phyloP scores from a whole-genome alignment of 2,329 filamentous ascomycete genomes.

The Coniochaeta prunicola region DNA sequence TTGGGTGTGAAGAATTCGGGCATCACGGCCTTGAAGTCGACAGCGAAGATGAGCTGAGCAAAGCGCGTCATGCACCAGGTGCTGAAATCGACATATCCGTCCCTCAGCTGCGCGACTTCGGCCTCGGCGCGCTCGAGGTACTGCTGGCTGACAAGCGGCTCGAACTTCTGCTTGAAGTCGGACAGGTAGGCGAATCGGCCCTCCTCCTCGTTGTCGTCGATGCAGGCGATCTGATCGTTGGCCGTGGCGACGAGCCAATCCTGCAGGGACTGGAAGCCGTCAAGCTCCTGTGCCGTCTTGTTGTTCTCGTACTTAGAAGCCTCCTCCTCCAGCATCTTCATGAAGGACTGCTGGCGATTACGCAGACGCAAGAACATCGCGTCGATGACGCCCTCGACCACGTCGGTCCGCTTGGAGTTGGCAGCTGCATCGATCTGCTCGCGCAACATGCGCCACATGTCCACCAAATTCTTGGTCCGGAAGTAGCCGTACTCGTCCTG shows the following conservation, averaged over 20 bases:
- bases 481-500: constrained; percentile 85
- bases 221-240: constrained; percentile 97
- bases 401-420: constrained; percentile 78
- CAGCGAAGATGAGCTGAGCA: constrained; percentile 76
- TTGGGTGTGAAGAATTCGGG: constrained; percentile 82
- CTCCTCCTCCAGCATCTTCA: constrained; percentile 83
- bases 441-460: constrained; percentile 95
- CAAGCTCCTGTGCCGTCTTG: constrained; percentile 42
- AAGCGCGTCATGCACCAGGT: constrained; percentile 90
- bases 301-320: constrained; percentile 61
- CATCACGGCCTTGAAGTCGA: constrained; percentile 81
- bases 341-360: constrained; percentile 76
- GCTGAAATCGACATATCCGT: constrained; percentile 91
- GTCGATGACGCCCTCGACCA: constrained; percentile 91
- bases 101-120: constrained; percentile 69
- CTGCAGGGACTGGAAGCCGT: constrained; percentile 71
- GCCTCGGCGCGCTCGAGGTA: constrained; percentile 69
- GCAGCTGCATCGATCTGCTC: constrained; percentile 85
- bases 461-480: constrained; percentile 82
- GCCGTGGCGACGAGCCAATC: constrained; percentile 97
- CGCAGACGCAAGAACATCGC: constrained; percentile 89
- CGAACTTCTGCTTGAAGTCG: constrained; percentile 77
- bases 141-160: constrained; percentile 68
- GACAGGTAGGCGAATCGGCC: constrained; percentile 74
- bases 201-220: constrained; percentile 81